These are phyloP conservation scores for Tolypocladium album DNA, from an alignment of 2,329 filamentous ascomycete species.

Conservation along the genomic window DNA sequence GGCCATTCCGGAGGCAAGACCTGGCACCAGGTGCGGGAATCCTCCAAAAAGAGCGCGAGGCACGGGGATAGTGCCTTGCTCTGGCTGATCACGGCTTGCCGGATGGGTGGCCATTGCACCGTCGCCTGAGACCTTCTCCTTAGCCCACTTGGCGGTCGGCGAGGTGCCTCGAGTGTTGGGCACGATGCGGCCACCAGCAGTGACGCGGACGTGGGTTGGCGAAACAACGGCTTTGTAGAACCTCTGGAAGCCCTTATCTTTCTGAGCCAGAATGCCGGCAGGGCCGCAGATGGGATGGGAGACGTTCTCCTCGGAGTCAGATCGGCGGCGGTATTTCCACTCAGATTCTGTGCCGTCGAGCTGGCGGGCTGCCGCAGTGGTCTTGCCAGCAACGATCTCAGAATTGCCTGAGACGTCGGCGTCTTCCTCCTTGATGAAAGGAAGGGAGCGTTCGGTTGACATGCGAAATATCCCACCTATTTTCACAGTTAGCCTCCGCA, in stretches of 20 bases:
- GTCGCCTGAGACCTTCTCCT: slow-evolving; percentile 24
- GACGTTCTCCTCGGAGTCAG: slow-evolving; percentile 28
- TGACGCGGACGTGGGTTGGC: slow-evolving; percentile 56
- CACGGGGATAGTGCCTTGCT: slow-evolving; percentile 12
- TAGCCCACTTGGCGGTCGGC: slow-evolving; percentile 39
- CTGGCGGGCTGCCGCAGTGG: slow-evolving; percentile 14
- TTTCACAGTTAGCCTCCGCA: neutral
- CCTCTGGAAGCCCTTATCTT: slow-evolving; percentile 53
- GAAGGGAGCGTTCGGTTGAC: slow-evolving; percentile 13
- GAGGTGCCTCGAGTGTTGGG: slow-evolving; percentile 50
- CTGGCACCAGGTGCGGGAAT: slow-evolving; percentile 19
- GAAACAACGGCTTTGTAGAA: slow-evolving; percentile 61
- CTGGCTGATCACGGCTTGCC: slow-evolving; percentile 5
- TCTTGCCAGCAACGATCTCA: slow-evolving; percentile 5
- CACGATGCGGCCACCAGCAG: slow-evolving; percentile 56
- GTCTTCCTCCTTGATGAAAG: slow-evolving; percentile 20
- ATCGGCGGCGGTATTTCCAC: slow-evolving; percentile 34
- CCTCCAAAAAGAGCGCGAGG: slow-evolving; percentile 16
- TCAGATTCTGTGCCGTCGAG: slow-evolving; percentile 30
- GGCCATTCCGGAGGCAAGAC: slow-evolving; percentile 17
- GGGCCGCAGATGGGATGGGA: slow-evolving; percentile 43
- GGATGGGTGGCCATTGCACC: neutral
- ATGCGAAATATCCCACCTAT: slow-evolving; percentile 21
- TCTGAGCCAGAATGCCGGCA: slow-evolving; percentile 39
- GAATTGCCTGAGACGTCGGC: slow-evolving; percentile 3